phyloP scores from a whole-genome alignment of 805 yeast species.

The Sungouiella thailandica region DNA sequence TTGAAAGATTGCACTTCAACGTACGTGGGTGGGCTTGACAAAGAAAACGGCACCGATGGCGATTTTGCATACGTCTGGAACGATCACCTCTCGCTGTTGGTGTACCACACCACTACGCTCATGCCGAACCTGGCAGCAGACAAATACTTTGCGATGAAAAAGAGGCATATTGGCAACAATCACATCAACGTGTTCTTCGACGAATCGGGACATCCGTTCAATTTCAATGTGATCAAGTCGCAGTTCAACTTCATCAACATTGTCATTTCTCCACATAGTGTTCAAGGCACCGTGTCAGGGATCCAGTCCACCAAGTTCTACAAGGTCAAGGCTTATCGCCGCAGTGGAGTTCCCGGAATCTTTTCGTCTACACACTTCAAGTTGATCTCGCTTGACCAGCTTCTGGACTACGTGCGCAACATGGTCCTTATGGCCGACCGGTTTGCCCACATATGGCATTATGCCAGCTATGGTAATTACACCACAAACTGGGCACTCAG shows the following conservation, averaged over 20 bases:
- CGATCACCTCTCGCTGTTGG: slow-evolving; percentile 63
- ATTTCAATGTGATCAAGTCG: slow-evolving; percentile 64
- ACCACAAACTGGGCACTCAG: slow-evolving; percentile 66
- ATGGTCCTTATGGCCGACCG: slow-evolving; percentile 61
- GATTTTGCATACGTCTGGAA: slow-evolving; percentile 69
- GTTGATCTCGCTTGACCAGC: slow-evolving; percentile 52
- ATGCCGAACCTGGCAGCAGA: slow-evolving; percentile 59
- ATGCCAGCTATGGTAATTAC: slow-evolving; percentile 42
- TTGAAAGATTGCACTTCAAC: slow-evolving; percentile 48
- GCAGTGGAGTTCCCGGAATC: slow-evolving; percentile 70
- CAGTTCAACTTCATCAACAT: slow-evolving; percentile 82
- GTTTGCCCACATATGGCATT: slow-evolving; percentile 74
- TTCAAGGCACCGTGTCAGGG: not conserved
- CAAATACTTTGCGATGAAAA: slow-evolving; percentile 48
- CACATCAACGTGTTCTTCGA: slow-evolving; percentile 78
- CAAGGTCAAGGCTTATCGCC: slow-evolving; percentile 59
- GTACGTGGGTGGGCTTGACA: slow-evolving; percentile 76
- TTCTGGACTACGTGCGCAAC: slow-evolving; percentile 64
- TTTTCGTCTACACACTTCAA: slow-evolving; percentile 75
- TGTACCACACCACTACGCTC: slow-evolving; percentile 76
- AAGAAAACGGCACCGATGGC: slow-evolving; percentile 66
- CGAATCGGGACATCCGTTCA: slow-evolving; percentile 61
- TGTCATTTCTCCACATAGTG: slow-evolving; percentile 63
- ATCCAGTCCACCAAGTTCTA: slow-evolving; percentile 28
- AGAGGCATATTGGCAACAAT: slow-evolving; percentile 83